Evolutionary conservation across 176 grass and related monocot species (phyloP), one percentile per base, ranked within the genome.

Genomic region (Typha latifolia): DNA sequence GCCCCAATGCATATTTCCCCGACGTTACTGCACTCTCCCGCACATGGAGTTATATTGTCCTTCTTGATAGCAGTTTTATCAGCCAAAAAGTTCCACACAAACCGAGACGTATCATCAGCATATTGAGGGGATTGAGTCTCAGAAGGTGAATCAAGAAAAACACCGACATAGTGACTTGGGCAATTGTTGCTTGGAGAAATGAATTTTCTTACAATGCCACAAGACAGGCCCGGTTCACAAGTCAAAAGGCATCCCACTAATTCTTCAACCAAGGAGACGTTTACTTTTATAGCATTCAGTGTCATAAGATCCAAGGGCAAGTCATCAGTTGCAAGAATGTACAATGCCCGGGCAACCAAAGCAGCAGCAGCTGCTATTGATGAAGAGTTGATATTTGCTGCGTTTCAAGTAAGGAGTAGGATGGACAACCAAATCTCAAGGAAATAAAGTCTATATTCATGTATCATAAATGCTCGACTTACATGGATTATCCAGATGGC

Each of bases 151-250:
- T 90, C 94, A 77, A 76, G 86, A 69, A 85, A 99, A 82, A 99
- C 94, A 66, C 94, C 89, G 74, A 99, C 94, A 84, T 99, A 99
- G 51, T 93, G 94, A 72, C 75, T 93, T 23, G 94, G 83, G 68
- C 86, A 99, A 56, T 67, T 47, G 34, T 63, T 89, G 59, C 74
- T 95, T 32, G 89, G 71, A 48, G 84, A 85, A 82, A 99, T 90
- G 27, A 87, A 90, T 50, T 59, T 84, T 67, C 78, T 84, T 24
- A 69, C 81, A 47, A 93, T 75, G 68, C 71, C 85, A 73, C 94
- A 99, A 14, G 94, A 99, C 56, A 99, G 76, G 78, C 94, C 86
- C 0, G 86, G 85, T 77, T 90, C 81, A 78, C 94, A 99, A 67
- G 83, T 83, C 56, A 99, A 67, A 55, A 99, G 73, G 75, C 94